These are phyloP conservation scores for Linum tenue DNA, from an alignment of 345 rosid species.

Conservation along the genomic window DNA sequence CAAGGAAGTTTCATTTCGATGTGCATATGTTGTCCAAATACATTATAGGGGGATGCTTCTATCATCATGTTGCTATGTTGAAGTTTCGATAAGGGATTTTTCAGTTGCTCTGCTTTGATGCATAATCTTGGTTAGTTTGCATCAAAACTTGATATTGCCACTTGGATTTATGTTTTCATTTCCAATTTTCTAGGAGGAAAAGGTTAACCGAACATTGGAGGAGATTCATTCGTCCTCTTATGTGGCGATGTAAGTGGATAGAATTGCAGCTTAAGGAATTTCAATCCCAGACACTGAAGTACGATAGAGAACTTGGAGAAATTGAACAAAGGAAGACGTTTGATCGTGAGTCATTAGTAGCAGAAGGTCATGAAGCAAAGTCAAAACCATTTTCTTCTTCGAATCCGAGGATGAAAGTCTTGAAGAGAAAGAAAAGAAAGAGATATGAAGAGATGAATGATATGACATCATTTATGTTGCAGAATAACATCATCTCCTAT, in stretches of 20 bases:
- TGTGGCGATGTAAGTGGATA: conserved; percentile 32
- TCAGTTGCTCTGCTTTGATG: not conserved
- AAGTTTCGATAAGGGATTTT: not conserved
- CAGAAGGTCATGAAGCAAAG: conserved; percentile 15
- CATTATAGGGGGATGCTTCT: not conserved
- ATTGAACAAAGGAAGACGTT: conserved; percentile 18
- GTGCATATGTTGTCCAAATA: not conserved
- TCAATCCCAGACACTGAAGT: conserved; percentile 21
- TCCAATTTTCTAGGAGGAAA: conserved; percentile 19
- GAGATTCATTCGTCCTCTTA: conserved; percentile 25
- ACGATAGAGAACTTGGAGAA: conserved; percentile 19
- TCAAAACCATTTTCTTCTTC: conserved; percentile 18
- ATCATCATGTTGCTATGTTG: not conserved
- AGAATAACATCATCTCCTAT: conserved; percentile 24
- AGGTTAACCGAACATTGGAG: conserved; percentile 28
- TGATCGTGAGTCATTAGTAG: conserved; percentile 13
- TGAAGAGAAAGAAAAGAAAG: conserved; percentile 25
- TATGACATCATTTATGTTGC: conserved; percentile 14
- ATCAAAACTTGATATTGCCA: not conserved
- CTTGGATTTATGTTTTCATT: not conserved
- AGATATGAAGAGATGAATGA: conserved; percentile 22
- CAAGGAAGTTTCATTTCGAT: not conserved
- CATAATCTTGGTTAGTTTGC: not conserved
- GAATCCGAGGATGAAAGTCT: conserved; percentile 9
- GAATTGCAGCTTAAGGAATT: conserved; percentile 24